Evolutionary conservation across 148 eudicot species (phyloP), one percentile per base, ranked within the genome.

Genomic region (Vaccinium darrowii): DNA sequence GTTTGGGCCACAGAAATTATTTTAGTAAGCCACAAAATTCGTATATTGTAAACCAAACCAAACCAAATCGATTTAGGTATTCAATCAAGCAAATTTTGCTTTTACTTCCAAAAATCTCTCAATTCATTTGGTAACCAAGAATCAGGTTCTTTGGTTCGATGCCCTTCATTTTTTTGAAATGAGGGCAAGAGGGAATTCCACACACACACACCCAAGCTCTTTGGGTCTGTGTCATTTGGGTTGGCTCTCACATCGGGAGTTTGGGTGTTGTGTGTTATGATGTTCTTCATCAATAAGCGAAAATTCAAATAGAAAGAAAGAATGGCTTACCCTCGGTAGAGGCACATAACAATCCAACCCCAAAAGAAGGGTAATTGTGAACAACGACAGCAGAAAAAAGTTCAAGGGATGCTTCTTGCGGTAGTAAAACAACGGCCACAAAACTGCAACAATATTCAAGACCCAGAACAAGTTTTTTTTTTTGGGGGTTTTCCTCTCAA

Each of bases 341-440:
- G 0, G 94, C 93, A 85, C 94, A 92, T 18, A 92, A 74, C 85
- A 92, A 84, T 19, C 95, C 95, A 13, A 92, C 81, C 11, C 85
- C 88, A 74, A 91, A 92, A 19, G 95, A 53, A 30, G 33, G 33
- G 33, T 30, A 30, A 30, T 30, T 30, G 33, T 0, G 33, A 30
- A 30, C 33, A 30, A 30, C 33, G 33, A 1, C 33, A 30, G 33
- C 33, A 30, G 33, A 30, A 30, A 30, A 30, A 30, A 30, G 65
- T 92, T 92, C 88, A 85, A 49, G 25, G 95, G 95, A 79, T 92
- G 95, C 73, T 69, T 67, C 87, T 91, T 87, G 80, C 86, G 87
- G 67, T 87, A 92, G 85, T 78, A 87, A 51, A 72, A 91, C 87
- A 92, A 87, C 51, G 92, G 95, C 51, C 88, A 86, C 91, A 92